A percentile compares a stretch with the other conserved stretches of the same genome.
Evolutionary conservation across 2,329 filamentous ascomycete genomes (phyloP).

Genomic region (Dactylonectria macrodidyma): DNA sequence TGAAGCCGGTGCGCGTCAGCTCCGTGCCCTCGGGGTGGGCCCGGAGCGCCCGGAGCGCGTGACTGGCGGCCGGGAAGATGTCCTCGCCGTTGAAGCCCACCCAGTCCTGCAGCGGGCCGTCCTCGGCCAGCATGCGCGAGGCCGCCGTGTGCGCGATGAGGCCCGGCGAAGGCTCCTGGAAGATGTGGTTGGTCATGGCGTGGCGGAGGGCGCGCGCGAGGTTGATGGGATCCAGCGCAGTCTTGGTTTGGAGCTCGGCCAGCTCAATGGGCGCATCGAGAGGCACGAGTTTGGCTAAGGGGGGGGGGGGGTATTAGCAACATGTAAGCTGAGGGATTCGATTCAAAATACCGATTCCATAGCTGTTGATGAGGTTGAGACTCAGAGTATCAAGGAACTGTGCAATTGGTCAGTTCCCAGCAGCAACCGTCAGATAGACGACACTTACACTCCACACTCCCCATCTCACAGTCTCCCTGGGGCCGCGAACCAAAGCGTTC

Average conservation of each 20-base stretch:
- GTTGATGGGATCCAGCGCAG: slow-evolving; percentile 63
- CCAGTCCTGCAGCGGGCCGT: slow-evolving; percentile 66
- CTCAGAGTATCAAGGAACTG: slow-evolving; percentile 67
- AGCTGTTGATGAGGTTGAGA: slow-evolving; percentile 66
- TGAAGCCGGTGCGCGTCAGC: slow-evolving; percentile 65
- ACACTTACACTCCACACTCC: slow-evolving; percentile 65
- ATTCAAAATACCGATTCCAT: slow-evolving; percentile 60
- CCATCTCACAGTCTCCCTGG: slow-evolving; percentile 67
- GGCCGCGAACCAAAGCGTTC: slow-evolving; percentile 63
- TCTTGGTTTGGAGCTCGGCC: slow-evolving; percentile 61
- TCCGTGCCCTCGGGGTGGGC: slow-evolving; percentile 64
- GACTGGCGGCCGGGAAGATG: slow-evolving; percentile 64
- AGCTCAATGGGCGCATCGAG: slow-evolving; percentile 61
- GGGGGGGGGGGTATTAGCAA: not conserved
- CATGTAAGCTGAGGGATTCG: slow-evolving; percentile 11
- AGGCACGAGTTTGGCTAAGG: slow-evolving; percentile 65
- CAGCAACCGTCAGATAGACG: not conserved
- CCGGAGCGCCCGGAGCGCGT: slow-evolving; percentile 62
- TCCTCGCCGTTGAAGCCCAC: slow-evolving; percentile 70
- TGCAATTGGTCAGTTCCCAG: slow-evolving; percentile 27
- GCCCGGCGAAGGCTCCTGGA: slow-evolving; percentile 65
- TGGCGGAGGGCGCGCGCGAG: slow-evolving; percentile 67
- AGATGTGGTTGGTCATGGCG: slow-evolving; percentile 71
- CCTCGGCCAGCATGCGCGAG: slow-evolving; percentile 65
- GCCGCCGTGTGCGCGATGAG: slow-evolving; percentile 69